Percentiles rank a stretch among this genome's conserved stretches.
Conservation (phyloP, 192 early-diverging fungal species). For the Backusella parvicylindrica region DNA sequence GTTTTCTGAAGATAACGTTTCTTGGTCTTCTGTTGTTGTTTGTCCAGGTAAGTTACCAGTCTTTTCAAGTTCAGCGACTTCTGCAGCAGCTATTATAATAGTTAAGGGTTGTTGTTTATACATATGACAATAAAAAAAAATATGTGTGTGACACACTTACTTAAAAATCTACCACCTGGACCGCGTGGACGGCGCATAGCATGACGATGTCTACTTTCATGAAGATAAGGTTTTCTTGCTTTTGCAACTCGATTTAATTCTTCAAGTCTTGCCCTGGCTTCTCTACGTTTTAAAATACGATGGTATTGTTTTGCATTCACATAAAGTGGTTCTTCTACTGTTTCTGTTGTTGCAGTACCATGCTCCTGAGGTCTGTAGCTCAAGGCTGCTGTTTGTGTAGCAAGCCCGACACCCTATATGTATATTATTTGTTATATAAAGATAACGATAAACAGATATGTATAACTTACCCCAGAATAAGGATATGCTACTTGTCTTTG, state of each 20-base stretch:
- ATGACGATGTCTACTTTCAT: constrained; percentile 96
- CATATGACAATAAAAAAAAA: too few species aligned
- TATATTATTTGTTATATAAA: too few species aligned
- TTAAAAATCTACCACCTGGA: constrained; percentile 94
- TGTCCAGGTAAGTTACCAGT: constrained; percentile 15
- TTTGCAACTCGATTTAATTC: constrained; percentile 71
- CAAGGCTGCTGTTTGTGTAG: not conserved
- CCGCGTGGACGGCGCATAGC: constrained; percentile 97
- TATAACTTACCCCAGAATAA: not conserved
- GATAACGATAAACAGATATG: not conserved
- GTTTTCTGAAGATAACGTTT: not conserved
- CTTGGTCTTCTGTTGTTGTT: not conserved
- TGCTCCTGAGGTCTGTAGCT: not conserved
- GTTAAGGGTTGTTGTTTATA: too few species aligned
- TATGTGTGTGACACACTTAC: constrained; percentile 14
- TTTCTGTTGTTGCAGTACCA: not conserved
- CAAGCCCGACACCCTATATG: not conserved
- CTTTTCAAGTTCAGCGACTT: constrained; percentile 63
- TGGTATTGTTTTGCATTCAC: constrained; percentile 99
- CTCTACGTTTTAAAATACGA: constrained; percentile 91
- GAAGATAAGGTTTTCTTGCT: constrained; percentile 89
- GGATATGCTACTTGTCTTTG: not conserved
- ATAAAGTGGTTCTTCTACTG: constrained; percentile 74
- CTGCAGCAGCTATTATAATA: constrained; percentile 51
- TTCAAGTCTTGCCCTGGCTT: constrained; percentile 81